phyloP scores from a whole-genome alignment of 2,329 filamentous ascomycete genomes.

The Aquanectria penicillioides region DNA sequence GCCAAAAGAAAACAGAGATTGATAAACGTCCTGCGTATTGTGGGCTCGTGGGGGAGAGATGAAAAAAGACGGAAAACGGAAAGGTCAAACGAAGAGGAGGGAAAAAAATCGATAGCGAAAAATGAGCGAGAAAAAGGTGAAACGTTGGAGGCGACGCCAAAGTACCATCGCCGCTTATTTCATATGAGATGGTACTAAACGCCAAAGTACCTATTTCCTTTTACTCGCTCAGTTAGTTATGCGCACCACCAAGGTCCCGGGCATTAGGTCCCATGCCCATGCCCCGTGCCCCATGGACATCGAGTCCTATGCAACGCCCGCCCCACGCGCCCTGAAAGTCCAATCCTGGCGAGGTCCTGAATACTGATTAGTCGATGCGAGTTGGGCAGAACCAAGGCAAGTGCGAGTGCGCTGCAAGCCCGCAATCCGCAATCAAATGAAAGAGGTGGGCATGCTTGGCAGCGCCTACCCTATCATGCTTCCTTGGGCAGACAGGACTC shows the following conservation, averaged over 20 bases:
- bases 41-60: not conserved
- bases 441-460: too few relatives aligned
- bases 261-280: not conserved
- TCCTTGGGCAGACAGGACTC: too few relatives aligned
- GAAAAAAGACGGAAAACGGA: not conserved
- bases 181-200: not conserved
- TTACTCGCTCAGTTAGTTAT: too few relatives aligned
- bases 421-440: too few relatives aligned
- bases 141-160: not conserved
- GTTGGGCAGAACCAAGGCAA: not conserved
- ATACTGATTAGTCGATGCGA: not conserved
- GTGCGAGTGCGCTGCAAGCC: too few relatives aligned
- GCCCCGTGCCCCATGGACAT: not conserved
- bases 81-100: not conserved
- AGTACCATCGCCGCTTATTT: not conserved
- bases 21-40: too few relatives aligned
- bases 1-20: too few relatives aligned
- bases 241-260: too few relatives aligned
- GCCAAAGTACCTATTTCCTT: slow-evolving; percentile 2
- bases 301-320: not conserved
- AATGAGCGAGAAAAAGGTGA: too few relatives aligned
- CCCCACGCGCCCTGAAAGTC: slow-evolving; percentile 11
- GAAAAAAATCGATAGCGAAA: not conserved
- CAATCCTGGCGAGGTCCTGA: too few relatives aligned
- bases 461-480: too few relatives aligned